Evolutionary conservation across 148 eudicot genomes (phyloP), one percentile per base, ranked within the genome.

Genomic region (Suaeda aralocaspica): DNA sequence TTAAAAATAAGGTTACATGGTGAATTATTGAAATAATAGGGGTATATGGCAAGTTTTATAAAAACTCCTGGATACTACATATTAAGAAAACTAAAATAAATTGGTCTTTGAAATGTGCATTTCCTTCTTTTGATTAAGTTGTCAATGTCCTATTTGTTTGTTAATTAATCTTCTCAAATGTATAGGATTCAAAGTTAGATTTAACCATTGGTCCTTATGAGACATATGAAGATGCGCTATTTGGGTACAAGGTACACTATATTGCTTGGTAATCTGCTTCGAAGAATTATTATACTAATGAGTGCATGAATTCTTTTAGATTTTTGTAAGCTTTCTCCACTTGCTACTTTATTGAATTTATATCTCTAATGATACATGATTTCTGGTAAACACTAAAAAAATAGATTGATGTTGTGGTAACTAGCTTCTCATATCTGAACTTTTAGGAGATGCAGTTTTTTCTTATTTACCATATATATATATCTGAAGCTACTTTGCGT

Each of bases 171-270:
- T 67, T 36, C 61, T 28, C 25, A 28, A 67, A 50, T 24, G 36
- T 82, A 67, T 75, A 87, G 92, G 92, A 87, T 71, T 85, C 92
- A 3, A 87, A 85, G 77, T 72, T 87, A 89, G 92, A 89, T 77
- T 79, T 87, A 48, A 81, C 91, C 21, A 87, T 86, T 41, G 91
- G 95, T 36, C 89, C 90, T 19, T 89, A 89, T 59, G 91, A 86
- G 79, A 89, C 89, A 31, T 89, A 85, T 79, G 89, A 85, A 79
- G 87, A 89, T 75, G 60, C 67, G 29, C 89, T 82, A 58, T 94
- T 94, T 77, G 98, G 98, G 60, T 94, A 89, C 87, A 94, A 94
- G 97, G 98, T 91, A 83, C 7, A 48, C 24, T 26, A 8, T 70
- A 33, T 26, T 29, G 49, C 16, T 2, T 62, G 59, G 24, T 29